phyloP scores from a whole-genome alignment of 768 basidiomycete genomes.

The Hericium alpestre region DNA sequence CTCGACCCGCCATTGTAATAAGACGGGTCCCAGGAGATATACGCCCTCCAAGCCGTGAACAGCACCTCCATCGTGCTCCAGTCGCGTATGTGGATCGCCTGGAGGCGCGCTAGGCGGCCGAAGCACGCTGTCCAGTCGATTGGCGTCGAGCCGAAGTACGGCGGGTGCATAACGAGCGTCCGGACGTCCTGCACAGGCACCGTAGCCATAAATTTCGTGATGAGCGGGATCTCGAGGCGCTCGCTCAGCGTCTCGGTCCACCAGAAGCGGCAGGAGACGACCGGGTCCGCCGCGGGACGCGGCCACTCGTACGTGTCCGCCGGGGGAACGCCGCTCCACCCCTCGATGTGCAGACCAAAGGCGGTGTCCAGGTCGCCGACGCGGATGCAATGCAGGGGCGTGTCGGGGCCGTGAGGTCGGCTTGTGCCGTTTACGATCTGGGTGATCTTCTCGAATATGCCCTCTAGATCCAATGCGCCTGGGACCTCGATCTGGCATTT shows the following conservation, averaged over 20 bases:
- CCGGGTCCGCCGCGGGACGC: not conserved
- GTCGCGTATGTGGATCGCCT: not conserved
- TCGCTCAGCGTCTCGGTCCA: not conserved
- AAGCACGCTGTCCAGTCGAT: not conserved
- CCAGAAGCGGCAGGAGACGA: not conserved
- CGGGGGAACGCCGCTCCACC: not conserved
- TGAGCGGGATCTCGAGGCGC: not conserved
- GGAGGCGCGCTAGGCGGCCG: not conserved
- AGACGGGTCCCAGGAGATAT: not conserved
- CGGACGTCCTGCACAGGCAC: too few relatives aligned
- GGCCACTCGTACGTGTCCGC: not conserved
- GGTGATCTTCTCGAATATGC: not conserved
- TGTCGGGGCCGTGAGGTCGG: too few relatives aligned
- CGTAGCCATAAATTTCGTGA: not conserved
- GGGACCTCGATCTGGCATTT: not conserved
- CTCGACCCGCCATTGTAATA: not conserved
- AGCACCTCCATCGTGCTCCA: not conserved
- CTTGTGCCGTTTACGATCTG: not conserved
- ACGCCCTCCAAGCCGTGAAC: not conserved
- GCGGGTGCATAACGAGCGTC: not conserved
- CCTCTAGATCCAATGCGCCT: not conserved
- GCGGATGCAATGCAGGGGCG: not conserved
- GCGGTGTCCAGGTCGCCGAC: not conserved
- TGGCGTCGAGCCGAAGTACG: not conserved
- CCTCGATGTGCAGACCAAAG: not conserved